These are phyloP conservation scores for Polygonum maritimum DNA, from an alignment of 148 eudicot species.

Conservation along the genomic window DNA sequence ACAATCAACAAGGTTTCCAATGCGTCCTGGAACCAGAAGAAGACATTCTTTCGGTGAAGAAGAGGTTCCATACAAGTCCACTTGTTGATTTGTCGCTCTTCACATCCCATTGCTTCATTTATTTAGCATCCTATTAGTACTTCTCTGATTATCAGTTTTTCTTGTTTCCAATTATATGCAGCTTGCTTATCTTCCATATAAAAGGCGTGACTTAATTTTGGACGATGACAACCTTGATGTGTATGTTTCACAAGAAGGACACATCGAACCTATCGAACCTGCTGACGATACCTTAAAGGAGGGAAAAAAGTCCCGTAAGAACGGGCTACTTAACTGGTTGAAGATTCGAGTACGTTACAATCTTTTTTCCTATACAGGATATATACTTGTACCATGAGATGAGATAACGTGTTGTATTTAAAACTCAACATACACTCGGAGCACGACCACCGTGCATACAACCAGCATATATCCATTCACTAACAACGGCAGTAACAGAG, in stretches of 20 bases:
- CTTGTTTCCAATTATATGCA: conserved; percentile 16
- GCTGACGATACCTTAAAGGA: conserved; percentile 55
- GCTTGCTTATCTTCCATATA: conserved; percentile 96
- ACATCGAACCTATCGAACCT: conserved; percentile 49
- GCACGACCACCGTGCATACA: not conserved
- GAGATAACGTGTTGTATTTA: not conserved
- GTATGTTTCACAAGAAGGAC: conserved; percentile 63
- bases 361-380: not conserved
- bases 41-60: conserved; percentile 99
- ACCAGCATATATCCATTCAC: not conserved
- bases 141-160: not conserved
- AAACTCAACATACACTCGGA: not conserved
- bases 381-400: not conserved
- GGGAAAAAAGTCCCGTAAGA: conserved; percentile 71
- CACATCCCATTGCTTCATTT: not conserved
- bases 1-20: conserved; percentile 64
- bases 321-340: conserved; percentile 89
- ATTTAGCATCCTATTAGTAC: not conserved
- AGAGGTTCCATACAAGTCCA: conserved; percentile 41
- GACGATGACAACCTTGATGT: conserved; percentile 85
- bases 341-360: conserved; percentile 58
- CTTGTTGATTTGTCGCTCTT: not conserved
- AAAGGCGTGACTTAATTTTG: conserved; percentile 75
- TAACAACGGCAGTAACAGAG: not conserved
- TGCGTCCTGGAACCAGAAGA: conserved; percentile 66